Evolutionary conservation across 306 rosid genomes (phyloP).

Genomic region (Lupinus albus): DNA sequence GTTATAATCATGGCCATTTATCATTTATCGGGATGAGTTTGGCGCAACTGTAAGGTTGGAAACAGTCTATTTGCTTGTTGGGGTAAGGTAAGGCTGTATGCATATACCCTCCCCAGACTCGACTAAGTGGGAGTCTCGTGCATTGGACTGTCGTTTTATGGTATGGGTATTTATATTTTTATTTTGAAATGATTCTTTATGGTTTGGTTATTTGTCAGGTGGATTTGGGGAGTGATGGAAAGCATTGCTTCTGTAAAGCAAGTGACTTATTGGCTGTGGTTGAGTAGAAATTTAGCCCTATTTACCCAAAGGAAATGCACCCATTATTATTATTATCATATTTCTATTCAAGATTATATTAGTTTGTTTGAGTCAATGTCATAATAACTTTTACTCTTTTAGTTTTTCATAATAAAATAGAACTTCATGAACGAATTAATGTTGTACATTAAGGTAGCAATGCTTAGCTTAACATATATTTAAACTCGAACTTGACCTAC

Average conservation of each 20-base stretch:
- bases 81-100: too few relatives aligned
- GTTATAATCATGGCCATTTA: not conserved
- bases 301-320: not conserved
- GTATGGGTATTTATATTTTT: not conserved
- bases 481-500: too few relatives aligned
- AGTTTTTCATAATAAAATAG: too few relatives aligned
- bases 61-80: too few relatives aligned
- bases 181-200: slow-evolving; percentile 5
- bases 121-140: too few relatives aligned
- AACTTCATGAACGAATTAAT: too few relatives aligned
- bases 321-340: not conserved
- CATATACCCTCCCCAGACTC: too few relatives aligned
- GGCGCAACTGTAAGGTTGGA: too few relatives aligned
- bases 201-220: slow-evolving; percentile 59
- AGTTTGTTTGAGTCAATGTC: not conserved
- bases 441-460: too few relatives aligned
- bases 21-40: too few relatives aligned
- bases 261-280: slow-evolving; percentile 83
- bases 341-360: not conserved
- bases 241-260: slow-evolving; percentile 84
- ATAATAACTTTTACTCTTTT: not conserved
- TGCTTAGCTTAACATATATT: too few relatives aligned
- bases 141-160: too few relatives aligned
- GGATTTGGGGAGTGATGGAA: slow-evolving; percentile 79
- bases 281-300: slow-evolving; percentile 55